Conservation (phyloP, 225 moss, liverwort and hornwort genomes). For the Lunularia cruciata region DNA sequence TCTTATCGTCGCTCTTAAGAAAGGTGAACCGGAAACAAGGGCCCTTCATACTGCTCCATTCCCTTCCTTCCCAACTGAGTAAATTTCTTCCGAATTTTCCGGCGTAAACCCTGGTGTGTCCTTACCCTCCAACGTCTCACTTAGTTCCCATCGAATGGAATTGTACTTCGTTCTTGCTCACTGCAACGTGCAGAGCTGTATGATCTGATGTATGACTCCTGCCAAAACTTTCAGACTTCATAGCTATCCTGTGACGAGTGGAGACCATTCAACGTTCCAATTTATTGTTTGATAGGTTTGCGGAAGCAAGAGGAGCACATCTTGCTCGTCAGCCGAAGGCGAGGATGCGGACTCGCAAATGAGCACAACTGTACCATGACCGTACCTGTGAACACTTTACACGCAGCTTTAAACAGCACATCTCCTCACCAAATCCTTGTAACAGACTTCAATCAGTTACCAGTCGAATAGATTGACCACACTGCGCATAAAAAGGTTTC, state of each 20-base stretch:
- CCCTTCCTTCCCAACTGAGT: not conserved
- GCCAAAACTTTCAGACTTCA: not conserved
- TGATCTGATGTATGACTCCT: not conserved
- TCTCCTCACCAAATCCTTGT: slow-evolving; percentile 7
- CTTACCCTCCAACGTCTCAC: slow-evolving; percentile 4
- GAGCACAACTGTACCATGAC: not conserved
- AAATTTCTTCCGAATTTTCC: slow-evolving; percentile 10
- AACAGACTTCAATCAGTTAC: slow-evolving; percentile 23
- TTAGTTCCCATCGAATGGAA: not conserved
- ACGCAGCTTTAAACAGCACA: slow-evolving; percentile 7
- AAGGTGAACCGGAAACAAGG: not conserved
- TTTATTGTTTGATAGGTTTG: not conserved
- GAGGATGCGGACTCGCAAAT: not conserved
- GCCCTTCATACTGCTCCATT: slow-evolving; percentile 13
- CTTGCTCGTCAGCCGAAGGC: not conserved
- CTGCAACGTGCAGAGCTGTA: not conserved
- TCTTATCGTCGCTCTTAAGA: not conserved
- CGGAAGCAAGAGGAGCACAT: not conserved
- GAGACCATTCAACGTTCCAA: not conserved
- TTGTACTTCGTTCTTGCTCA: not conserved
- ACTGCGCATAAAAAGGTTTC: not conserved
- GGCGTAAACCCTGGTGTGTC: slow-evolving; percentile 6
- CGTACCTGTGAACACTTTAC: not conserved
- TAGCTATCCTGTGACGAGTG: not conserved
- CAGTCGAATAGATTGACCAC: not conserved